Base-by-base conservation (phyloP, 2,329 filamentous ascomycete genomes). In the Cladorrhinum sp. region DNA sequence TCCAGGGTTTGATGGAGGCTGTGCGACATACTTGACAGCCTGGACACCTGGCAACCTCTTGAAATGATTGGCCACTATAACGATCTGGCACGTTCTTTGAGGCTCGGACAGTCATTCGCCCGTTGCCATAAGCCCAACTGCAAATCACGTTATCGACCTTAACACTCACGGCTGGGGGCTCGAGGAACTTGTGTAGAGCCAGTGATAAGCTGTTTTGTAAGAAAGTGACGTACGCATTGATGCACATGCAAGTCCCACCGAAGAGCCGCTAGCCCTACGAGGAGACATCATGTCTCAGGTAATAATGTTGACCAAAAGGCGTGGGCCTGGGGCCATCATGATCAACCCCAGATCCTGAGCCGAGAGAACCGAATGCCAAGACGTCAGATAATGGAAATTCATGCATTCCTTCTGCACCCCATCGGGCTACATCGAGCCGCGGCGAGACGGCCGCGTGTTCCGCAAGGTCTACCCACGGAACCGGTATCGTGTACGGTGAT, bases 401-500 rank as follows among this genome's bases (percentile, higher is more conserved):
- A 42, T 16, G 57, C 53, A 23, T 33, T 63, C 61, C 23, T 39
- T n/a, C 57, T 63, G 24, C 61, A 77, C 62, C 75, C 76, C 3
- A 69, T 77, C 52, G 74, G n/a, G n/a, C n/a, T n/a, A n/a, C n/a
- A n/a, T n/a, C n/a, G n/a, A n/a, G 71, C 33, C 72, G 76, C 14
- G 76, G 76, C 33, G 33, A 36, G 33, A 36, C 9, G 12, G 12
- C 8, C 12, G 33, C 33, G 9, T 16, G 3, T 36, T 36, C 73
- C 12, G 71, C 4, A 46, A 8, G n/a, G n/a, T 3, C n/a, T 18
- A 16, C 16, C 42, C 42, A 46, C n/a, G 18, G 18, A 46, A 46
- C 10, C 42, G 42, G 42, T 8, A 46, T 20, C n/a, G n/a, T 46
- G 4, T 4, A 20, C 42, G 42, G 33, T 16, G 33, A 36, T 36